phyloP scores from a whole-genome alignment of 2,329 filamentous ascomycete species.

The Sordariomycetes sp. region DNA sequence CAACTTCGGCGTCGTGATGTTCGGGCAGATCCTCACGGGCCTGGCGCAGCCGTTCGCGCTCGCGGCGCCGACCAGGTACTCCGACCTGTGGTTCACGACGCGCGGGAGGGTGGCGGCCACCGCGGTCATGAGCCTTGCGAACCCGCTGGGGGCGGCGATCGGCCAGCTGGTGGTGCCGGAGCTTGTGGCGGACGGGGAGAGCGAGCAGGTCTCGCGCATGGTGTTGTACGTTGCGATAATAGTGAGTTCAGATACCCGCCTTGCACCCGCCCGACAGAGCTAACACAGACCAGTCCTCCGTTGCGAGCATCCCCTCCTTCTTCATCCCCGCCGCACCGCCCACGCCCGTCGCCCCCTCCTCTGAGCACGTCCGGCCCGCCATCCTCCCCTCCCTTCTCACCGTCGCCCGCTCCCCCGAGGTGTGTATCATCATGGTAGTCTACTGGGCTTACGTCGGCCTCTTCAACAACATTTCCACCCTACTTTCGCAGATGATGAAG shows the following conservation, averaged over 20 bases:
- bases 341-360: slow-evolving; percentile 63
- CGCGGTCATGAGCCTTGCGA: slow-evolving; percentile 73
- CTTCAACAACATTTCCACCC: slow-evolving; percentile 84
- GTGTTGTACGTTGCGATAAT: slow-evolving; percentile 80
- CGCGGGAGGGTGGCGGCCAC: slow-evolving; percentile 75
- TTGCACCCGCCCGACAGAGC: neutral
- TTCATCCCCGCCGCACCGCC: slow-evolving; percentile 71
- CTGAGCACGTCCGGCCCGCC: slow-evolving; percentile 43
- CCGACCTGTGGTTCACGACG: slow-evolving; percentile 82
- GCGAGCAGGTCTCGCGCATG: slow-evolving; percentile 62
- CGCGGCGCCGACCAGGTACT: slow-evolving; percentile 80
- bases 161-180: slow-evolving; percentile 80
- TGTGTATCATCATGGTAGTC: slow-evolving; percentile 73
- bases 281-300: slow-evolving; percentile 35
- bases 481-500: slow-evolving; percentile 80
- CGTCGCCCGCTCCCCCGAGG: slow-evolving; percentile 51
- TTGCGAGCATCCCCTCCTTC: slow-evolving; percentile 63
- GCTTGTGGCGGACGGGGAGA: slow-evolving; percentile 39
- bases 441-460: slow-evolving; percentile 79
- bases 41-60: slow-evolving; percentile 88
- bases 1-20: slow-evolving; percentile 68
- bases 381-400: slow-evolving; percentile 40
- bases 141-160: slow-evolving; percentile 80
- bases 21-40: slow-evolving; percentile 84
- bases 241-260: slow-evolving; percentile 36